phyloP scores from a whole-genome alignment of 2,329 filamentous ascomycete genomes.

The Thermothelomyces thermophilus region DNA sequence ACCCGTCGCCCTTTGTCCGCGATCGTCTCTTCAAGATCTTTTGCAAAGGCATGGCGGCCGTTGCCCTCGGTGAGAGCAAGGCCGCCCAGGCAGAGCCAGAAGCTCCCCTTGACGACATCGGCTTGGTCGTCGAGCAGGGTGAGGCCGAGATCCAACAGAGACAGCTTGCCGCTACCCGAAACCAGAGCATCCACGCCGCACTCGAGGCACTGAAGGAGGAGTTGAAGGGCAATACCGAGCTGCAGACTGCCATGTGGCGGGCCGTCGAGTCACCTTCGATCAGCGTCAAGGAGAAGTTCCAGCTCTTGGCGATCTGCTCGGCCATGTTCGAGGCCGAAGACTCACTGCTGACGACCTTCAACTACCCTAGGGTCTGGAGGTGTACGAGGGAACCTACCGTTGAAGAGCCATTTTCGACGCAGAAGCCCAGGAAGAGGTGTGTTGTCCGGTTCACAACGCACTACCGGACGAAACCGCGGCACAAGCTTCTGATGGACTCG shows the following conservation, averaged over 20 bases:
- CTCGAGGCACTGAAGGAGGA: constrained; percentile 42
- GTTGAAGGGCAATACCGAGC: constrained; percentile 37
- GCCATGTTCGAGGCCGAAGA: constrained; percentile 44
- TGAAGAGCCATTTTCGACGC: constrained; percentile 12
- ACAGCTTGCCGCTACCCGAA: constrained; percentile 42
- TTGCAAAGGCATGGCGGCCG: constrained; percentile 52
- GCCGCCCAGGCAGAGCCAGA: constrained; percentile 23
- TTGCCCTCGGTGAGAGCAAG: constrained; percentile 56
- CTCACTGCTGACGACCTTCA: constrained; percentile 40
- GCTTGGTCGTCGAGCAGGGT: constrained; percentile 43
- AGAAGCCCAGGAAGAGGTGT: constrained; percentile 19
- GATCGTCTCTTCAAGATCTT: constrained; percentile 54
- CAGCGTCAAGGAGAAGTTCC: constrained; percentile 42
- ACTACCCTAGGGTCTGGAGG: constrained; percentile 42
- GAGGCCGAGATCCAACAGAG: constrained; percentile 38
- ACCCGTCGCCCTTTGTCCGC: constrained; percentile 58
- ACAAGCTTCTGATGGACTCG: constrained; percentile 13
- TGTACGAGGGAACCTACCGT: constrained; percentile 25
- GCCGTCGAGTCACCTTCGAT: constrained; percentile 43
- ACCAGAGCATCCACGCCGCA: constrained; percentile 41
- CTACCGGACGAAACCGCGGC: constrained; percentile 19
- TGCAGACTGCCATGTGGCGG: constrained; percentile 43
- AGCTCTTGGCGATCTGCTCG: constrained; percentile 45
- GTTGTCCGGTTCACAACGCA: constrained; percentile 20
- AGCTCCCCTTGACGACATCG: constrained; percentile 31